These are phyloP conservation scores for Vigna mungo DNA, from an alignment of 306 rosid species.

Conservation along the genomic window DNA sequence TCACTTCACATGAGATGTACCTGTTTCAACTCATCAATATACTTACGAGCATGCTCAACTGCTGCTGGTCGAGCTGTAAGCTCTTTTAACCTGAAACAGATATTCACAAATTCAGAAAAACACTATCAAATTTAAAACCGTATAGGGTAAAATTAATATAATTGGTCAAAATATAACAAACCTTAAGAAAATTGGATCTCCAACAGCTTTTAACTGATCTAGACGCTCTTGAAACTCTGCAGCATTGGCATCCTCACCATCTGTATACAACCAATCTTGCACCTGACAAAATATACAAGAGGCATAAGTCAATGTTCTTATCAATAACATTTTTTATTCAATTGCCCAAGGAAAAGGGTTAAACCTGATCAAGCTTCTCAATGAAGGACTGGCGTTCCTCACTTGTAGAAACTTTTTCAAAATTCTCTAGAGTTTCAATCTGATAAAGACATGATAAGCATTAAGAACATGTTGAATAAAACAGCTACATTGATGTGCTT, in stretches of 20 bases:
- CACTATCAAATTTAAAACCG: conserved; percentile 13
- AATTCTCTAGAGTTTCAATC: conserved; percentile 83
- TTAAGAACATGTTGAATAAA: conserved; percentile 28
- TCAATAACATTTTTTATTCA: neutral
- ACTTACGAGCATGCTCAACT: conserved; percentile 67
- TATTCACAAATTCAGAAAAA: conserved; percentile 45
- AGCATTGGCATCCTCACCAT: conserved; percentile 97
- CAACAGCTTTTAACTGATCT: conserved; percentile 73
- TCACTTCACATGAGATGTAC: conserved; percentile 49
- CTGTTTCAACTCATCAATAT: conserved; percentile 77
- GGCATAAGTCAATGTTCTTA: conserved; percentile 34
- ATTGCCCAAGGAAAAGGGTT: conserved; percentile 41
- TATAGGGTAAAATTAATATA: conserved; percentile 14
- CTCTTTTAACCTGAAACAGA: conserved; percentile 81
- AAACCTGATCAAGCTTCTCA: conserved; percentile 94
- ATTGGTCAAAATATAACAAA: conserved; percentile 42
- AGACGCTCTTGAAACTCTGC: conserved; percentile 80
- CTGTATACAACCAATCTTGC: conserved; percentile 97
- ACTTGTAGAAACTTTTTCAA: conserved; percentile 70
- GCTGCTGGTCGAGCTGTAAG: conserved; percentile 82
- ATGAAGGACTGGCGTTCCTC: conserved; percentile 78
- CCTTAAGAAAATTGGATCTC: conserved; percentile 95
- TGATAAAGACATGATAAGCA: conserved; percentile 46
- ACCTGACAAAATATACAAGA: conserved; percentile 59
- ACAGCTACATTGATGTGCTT: neutral